These are phyloP conservation scores for Kwoniella europaea DNA, from an alignment of 768 basidiomycete genomes.

Conservation along the genomic window DNA sequence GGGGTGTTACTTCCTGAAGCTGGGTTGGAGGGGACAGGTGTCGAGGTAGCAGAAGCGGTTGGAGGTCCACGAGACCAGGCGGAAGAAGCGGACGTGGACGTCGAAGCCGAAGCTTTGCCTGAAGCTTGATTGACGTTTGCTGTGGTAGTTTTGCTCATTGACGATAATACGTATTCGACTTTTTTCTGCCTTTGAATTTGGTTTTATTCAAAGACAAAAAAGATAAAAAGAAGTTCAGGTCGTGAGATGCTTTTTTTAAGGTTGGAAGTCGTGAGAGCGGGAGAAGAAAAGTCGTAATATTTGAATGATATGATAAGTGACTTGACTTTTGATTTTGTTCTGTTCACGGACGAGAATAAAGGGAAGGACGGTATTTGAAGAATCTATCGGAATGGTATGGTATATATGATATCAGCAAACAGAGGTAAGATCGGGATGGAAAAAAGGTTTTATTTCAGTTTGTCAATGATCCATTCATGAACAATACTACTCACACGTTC, in stretches of 20 bases:
- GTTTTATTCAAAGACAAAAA: neutral
- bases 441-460: neutral
- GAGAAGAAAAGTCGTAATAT: neutral
- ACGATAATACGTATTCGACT: slow-evolving; percentile 8
- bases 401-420: neutral
- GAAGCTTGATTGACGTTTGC: slow-evolving; percentile 64
- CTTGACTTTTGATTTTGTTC: neutral
- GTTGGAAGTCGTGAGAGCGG: neutral
- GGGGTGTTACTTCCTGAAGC: slow-evolving; percentile 24
- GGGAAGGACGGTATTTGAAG: slow-evolving; percentile 2
- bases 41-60: slow-evolving; percentile 65
- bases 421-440: neutral
- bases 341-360: neutral
- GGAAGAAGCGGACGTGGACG: slow-evolving; percentile 62
- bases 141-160: slow-evolving; percentile 90
- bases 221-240: neutral
- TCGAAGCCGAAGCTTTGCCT: slow-evolving; percentile 60
- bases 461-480: neutral
- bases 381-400: neutral
- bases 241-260: neutral
- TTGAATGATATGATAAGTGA: neutral
- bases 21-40: slow-evolving; percentile 23
- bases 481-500: neutral
- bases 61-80: slow-evolving; percentile 92
- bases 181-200: slow-evolving; percentile 5